phyloP scores from a whole-genome alignment of 139 green algal genomes.

The Haematococcus sp. region DNA sequence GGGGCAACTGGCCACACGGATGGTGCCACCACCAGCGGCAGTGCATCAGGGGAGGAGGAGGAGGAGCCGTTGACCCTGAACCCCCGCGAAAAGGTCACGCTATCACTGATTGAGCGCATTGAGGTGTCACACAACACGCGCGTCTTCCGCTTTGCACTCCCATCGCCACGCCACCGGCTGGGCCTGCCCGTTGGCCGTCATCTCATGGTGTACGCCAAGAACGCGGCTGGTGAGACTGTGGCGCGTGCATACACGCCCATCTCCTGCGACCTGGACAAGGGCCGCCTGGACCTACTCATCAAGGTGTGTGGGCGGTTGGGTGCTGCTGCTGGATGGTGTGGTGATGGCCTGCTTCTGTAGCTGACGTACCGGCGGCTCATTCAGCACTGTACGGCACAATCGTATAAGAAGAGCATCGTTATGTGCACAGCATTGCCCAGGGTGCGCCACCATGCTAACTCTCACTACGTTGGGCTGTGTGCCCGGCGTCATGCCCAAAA shows the following conservation, averaged over 20 bases:
- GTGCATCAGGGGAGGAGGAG: too few relatives aligned
- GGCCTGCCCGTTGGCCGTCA: slow-evolving; percentile 93
- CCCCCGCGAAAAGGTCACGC: slow-evolving; percentile 72
- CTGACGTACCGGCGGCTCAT: too few relatives aligned
- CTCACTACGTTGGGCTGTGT: too few relatives aligned
- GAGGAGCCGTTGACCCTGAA: slow-evolving; percentile 57
- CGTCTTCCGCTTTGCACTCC: slow-evolving; percentile 93
- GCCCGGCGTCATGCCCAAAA: too few relatives aligned
- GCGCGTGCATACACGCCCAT: slow-evolving; percentile 97
- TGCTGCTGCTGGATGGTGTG: too few relatives aligned
- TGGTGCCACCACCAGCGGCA: background rate
- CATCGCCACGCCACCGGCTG: slow-evolving; percentile 77
- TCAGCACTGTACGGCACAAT: too few relatives aligned
- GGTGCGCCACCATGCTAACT: too few relatives aligned
- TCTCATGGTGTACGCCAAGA: slow-evolving; percentile 87
- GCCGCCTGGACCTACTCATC: slow-evolving; percentile 95
- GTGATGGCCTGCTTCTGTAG: too few relatives aligned
- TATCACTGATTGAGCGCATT: slow-evolving; percentile 78
- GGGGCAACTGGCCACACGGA: background rate
- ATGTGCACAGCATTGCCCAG: too few relatives aligned
- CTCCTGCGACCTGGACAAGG: slow-evolving; percentile 76
- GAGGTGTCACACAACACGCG: slow-evolving; percentile 78
- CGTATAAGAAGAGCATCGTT: too few relatives aligned
- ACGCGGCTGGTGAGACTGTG: slow-evolving; percentile 80
- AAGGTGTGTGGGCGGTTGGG: slow-evolving; percentile 78